Conservation (phyloP, 1,284 basidiomycete genomes). For the Malassezia pachydermatis region DNA sequence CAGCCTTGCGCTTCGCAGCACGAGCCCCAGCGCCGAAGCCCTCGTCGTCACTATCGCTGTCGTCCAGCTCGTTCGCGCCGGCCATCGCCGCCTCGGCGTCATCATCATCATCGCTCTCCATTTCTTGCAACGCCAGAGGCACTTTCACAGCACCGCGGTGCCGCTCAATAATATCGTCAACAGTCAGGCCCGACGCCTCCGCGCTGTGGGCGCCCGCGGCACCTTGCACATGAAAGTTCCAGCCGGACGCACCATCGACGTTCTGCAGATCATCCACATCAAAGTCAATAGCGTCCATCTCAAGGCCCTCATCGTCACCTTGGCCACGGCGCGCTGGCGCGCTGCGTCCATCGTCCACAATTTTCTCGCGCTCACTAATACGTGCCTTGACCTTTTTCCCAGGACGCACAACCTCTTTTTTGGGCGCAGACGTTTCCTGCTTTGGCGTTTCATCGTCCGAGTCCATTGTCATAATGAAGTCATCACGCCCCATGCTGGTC, state of each 20-base stretch:
- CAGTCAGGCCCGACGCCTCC: slow-evolving; percentile 29
- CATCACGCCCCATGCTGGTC: slow-evolving; percentile 19
- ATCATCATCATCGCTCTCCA: slow-evolving; percentile 15
- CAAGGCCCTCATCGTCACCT: slow-evolving; percentile 18
- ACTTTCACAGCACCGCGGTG: slow-evolving; percentile 20
- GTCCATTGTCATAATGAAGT: slow-evolving; percentile 46
- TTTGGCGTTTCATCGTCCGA: slow-evolving; percentile 33
- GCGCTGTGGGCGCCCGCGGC: slow-evolving; percentile 17
- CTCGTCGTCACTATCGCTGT: slow-evolving; percentile 50
- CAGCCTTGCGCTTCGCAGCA: slow-evolving; percentile 22
- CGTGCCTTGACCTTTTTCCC: slow-evolving; percentile 30
- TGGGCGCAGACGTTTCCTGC: background rate
- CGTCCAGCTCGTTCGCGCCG: slow-evolving; percentile 23
- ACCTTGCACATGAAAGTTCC: slow-evolving; percentile 37
- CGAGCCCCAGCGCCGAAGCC: slow-evolving; percentile 33
- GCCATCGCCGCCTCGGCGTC: slow-evolving; percentile 19
- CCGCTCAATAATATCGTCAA: slow-evolving; percentile 46
- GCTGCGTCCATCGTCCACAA: slow-evolving; percentile 23
- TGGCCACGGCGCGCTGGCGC: background rate
- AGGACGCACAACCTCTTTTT: slow-evolving; percentile 7
- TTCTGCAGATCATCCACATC: slow-evolving; percentile 30
- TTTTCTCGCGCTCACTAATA: slow-evolving; percentile 36
- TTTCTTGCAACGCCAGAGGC: slow-evolving; percentile 12
- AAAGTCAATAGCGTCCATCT: slow-evolving; percentile 38
- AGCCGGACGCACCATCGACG: slow-evolving; percentile 18